Percentiles rank a stretch among this genome's conserved stretches.
phyloP scores from a whole-genome alignment of 2,329 filamentous ascomycete genomes.

The Myriosclerotinia scirpicola region DNA sequence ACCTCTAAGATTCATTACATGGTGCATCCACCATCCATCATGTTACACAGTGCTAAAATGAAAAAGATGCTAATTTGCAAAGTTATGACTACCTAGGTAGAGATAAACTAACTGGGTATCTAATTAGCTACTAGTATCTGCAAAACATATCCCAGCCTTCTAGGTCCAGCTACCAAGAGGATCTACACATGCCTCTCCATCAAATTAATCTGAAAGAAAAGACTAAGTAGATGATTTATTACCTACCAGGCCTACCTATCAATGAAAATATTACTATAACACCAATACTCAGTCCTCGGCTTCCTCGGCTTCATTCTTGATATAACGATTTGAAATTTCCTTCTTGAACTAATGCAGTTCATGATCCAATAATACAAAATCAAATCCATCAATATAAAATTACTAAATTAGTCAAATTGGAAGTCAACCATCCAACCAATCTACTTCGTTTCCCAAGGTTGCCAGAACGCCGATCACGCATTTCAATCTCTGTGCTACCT shows the following conservation, averaged over 20 bases:
- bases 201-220: conserved; percentile 12
- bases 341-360: too few relatives aligned
- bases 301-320: conserved; percentile 1
- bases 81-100: not conserved
- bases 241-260: not conserved
- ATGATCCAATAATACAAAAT: too few relatives aligned
- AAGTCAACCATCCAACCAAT: conserved; percentile 4
- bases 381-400: not conserved
- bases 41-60: too few relatives aligned
- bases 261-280: too few relatives aligned
- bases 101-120: too few relatives aligned
- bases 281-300: too few relatives aligned
- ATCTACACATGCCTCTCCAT: conserved; percentile 20
- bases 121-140: not conserved
- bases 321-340: too few relatives aligned
- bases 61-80: too few relatives aligned
- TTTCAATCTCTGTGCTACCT: conserved; percentile 9
- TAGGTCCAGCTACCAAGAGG: not conserved
- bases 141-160: conserved; percentile 1
- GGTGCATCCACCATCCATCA: too few relatives aligned
- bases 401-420: not conserved
- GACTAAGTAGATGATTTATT: not conserved
- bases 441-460: not conserved
- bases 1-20: too few relatives aligned
- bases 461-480: not conserved